phyloP scores from a whole-genome alignment of 495 filamentous ascomycete species.

The Parachaetomium inaequale region DNA sequence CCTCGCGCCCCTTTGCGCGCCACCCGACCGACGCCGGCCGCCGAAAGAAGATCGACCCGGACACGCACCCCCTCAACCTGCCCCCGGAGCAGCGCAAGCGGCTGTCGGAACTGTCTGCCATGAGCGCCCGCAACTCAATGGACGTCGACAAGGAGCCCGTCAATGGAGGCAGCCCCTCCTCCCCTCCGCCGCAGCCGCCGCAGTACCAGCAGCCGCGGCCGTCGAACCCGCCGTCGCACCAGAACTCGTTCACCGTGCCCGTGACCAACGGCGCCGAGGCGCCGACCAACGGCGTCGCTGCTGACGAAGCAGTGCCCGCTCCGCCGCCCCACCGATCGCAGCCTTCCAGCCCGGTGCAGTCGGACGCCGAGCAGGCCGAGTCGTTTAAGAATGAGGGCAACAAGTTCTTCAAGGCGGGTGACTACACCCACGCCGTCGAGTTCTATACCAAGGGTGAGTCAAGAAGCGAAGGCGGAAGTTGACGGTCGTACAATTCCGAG shows the following conservation, averaged over 20 bases:
- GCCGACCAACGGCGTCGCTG: constrained; percentile 25
- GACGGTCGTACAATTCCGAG: not conserved
- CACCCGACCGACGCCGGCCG: constrained; percentile 41
- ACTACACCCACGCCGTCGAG: constrained; percentile 79
- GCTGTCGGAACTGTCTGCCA: constrained; percentile 65
- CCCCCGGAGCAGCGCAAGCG: constrained; percentile 79
- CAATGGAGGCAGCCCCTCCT: constrained; percentile 42
- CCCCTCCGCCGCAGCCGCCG: constrained; percentile 35
- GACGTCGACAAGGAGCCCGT: constrained; percentile 71
- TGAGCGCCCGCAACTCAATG: constrained; percentile 67
- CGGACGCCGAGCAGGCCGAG: constrained; percentile 69
- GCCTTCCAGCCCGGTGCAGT: constrained; percentile 55
- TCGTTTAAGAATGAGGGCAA: constrained; percentile 89
- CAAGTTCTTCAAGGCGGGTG: constrained; percentile 89
- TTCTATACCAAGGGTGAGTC: constrained; percentile 86
- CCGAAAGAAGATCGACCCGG: constrained; percentile 57
- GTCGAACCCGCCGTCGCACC: constrained; percentile 29
- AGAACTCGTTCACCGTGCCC: constrained; percentile 42
- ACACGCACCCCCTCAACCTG: constrained; percentile 80
- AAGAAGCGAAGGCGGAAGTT: not conserved
- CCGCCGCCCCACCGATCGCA: constrained; percentile 75
- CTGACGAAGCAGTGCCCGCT: constrained; percentile 54
- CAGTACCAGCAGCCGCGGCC: constrained; percentile 19
- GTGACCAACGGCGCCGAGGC: constrained; percentile 55
- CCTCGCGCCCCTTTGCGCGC: constrained; percentile 40